phyloP scores from a whole-genome alignment of 805 yeast genomes.

The Metschnikowia cerradonensis region DNA sequence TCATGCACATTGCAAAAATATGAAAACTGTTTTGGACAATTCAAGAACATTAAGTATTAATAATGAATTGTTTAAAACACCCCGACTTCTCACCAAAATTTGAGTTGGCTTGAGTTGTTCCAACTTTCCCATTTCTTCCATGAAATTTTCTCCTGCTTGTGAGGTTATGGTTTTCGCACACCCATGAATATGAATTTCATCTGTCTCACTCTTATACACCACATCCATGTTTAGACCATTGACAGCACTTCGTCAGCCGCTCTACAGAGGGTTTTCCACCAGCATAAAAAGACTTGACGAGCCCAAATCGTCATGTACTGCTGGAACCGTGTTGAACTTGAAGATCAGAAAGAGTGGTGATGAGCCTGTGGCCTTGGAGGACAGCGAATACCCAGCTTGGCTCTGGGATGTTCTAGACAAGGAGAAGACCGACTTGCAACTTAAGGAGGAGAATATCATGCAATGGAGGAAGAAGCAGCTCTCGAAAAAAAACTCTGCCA shows the following conservation, averaged over 20 bases:
- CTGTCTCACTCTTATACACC: not conserved
- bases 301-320: constrained; percentile 50
- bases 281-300: constrained; percentile 4
- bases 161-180: constrained; percentile 2
- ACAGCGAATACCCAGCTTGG: constrained; percentile 91
- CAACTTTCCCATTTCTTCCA: not conserved
- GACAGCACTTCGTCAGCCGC: constrained; percentile 7
- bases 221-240: constrained; percentile 7
- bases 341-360: constrained; percentile 76
- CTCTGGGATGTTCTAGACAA: constrained; percentile 80
- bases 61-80: too few species aligned
- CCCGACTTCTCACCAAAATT: too few species aligned
- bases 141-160: not conserved
- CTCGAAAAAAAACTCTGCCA: constrained; percentile 61
- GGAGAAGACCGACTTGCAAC: constrained; percentile 51
- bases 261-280: constrained; percentile 11
- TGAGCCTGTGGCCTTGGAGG: constrained; percentile 85
- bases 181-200: not conserved
- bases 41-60: not conserved
- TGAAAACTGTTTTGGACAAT: not conserved
- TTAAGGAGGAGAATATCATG: constrained; percentile 58
- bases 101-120: too few species aligned
- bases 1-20: not conserved
- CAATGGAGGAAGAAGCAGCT: constrained; percentile 64
- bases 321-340: constrained; percentile 70